Conservation (phyloP, 345 rosid genomes). For the Ceriops zippeliana region DNA sequence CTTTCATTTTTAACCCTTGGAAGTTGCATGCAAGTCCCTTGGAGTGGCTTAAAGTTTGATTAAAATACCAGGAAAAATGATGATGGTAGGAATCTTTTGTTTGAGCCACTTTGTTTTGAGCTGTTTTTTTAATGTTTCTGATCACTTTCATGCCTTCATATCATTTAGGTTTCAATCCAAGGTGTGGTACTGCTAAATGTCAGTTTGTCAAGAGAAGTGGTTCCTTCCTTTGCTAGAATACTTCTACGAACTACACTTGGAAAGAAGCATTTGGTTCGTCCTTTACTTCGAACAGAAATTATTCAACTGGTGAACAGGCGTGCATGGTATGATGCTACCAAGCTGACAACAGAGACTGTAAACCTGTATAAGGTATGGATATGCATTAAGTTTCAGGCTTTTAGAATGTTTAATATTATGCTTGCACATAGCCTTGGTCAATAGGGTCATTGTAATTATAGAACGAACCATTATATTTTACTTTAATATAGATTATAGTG, state of each 20-base stretch:
- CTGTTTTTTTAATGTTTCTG: not conserved
- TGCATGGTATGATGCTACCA: conserved; percentile 89
- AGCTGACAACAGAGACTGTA: conserved; percentile 75
- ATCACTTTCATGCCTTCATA: conserved; percentile 4
- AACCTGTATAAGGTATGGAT: conserved; percentile 74
- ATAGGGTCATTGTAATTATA: no score
- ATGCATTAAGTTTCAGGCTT: not conserved
- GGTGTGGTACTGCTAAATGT: conserved; percentile 75
- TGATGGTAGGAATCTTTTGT: not conserved
- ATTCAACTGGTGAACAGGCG: conserved; percentile 89
- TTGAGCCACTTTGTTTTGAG: not conserved
- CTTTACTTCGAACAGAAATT: conserved; percentile 81
- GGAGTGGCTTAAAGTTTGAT: not conserved
- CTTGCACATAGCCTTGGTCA: not conserved
- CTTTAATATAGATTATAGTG: no score
- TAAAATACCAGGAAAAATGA: not conserved
- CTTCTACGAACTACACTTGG: conserved; percentile 84
- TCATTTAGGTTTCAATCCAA: conserved; percentile 48
- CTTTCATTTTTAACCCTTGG: no score
- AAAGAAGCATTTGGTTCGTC: conserved; percentile 90
- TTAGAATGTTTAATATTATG: not conserved
- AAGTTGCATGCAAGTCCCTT: no score
- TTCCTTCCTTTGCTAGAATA: conserved; percentile 87
- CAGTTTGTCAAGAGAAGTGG: conserved; percentile 87
- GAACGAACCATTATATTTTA: no score